Conservation (phyloP, 2,329 filamentous ascomycete species). For the Sclerotinia glacialis region DNA sequence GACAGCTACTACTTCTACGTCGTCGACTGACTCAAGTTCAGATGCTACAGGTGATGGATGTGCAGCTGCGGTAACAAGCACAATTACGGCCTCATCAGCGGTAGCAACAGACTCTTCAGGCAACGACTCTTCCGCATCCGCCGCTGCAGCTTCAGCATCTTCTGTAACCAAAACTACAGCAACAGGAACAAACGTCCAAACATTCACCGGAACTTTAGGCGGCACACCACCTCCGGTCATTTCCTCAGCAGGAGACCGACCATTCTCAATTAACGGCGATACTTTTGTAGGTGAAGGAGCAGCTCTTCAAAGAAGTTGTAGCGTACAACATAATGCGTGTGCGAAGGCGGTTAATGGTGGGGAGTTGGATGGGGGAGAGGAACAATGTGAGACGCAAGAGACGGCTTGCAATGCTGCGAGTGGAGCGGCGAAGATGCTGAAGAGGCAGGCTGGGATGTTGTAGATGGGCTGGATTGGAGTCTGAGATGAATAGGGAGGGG, state of each 20-base stretch:
- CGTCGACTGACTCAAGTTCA: constrained; percentile 15
- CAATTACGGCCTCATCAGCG: constrained; percentile 2
- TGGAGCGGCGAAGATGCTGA: background rate
- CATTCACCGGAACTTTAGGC: constrained; percentile 49
- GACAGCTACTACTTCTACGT: constrained; percentile 18
- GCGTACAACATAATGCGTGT: constrained; percentile 42
- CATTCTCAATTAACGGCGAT: constrained; percentile 55
- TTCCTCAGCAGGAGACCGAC: constrained; percentile 49
- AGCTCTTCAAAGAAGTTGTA: constrained; percentile 59
- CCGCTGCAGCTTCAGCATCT: constrained; percentile 6
- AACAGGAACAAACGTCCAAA: constrained; percentile 41
- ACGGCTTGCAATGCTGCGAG: constrained; percentile 31
- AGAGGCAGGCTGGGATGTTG: background rate
- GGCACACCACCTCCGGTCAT: constrained; percentile 50
- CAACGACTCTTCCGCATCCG: constrained; percentile 24
- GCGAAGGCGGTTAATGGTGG: constrained; percentile 55
- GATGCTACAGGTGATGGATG: background rate
- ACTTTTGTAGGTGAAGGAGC: constrained; percentile 56
- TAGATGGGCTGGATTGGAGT: background rate
- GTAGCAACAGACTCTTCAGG: constrained; percentile 19
- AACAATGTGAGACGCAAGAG: constrained; percentile 57
- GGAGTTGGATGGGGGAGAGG: constrained; percentile 41
- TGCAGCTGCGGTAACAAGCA: constrained; percentile 12
- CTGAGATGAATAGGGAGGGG: too few species aligned
- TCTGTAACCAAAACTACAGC: constrained; percentile 18